Evolutionary conservation across 2,329 filamentous ascomycete species (phyloP).

Genomic region (Pseudogymnoascus sp.): DNA sequence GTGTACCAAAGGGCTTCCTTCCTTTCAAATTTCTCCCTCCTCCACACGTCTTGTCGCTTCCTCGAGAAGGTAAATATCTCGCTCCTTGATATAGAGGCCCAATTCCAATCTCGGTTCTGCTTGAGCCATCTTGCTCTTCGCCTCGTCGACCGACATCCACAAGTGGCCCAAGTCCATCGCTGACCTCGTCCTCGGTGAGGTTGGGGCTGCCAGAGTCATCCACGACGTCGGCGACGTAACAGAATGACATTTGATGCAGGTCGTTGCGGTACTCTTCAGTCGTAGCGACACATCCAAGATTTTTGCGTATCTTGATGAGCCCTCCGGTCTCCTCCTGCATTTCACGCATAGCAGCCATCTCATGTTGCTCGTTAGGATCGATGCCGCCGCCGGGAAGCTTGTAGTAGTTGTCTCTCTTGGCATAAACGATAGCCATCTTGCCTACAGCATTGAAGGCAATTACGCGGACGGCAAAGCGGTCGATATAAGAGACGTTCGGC

Average conservation of each 20-base stretch:
- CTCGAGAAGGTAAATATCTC: neutral
- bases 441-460: neutral
- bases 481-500: neutral
- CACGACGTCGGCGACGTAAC: neutral
- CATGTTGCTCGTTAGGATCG: neutral
- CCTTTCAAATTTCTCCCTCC: neutral
- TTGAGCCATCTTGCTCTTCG: neutral
- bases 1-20: neutral
- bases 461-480: neutral
- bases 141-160: neutral
- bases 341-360: neutral
- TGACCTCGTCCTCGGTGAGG: neutral
- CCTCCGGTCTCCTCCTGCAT: neutral
- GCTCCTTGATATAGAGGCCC: conserved; percentile 2
- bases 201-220: neutral
- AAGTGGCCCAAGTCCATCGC: neutral
- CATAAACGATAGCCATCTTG: neutral
- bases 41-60: neutral
- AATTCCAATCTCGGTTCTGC: neutral
- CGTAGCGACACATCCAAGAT: neutral
- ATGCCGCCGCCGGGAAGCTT: conserved; percentile 8
- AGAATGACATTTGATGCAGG: neutral
- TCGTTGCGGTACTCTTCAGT: neutral
- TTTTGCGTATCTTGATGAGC: neutral
- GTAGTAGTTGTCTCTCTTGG: neutral